These are phyloP conservation scores for Colletotrichum coccodes DNA, from an alignment of 2,329 filamentous ascomycete genomes.

Conservation along the genomic window DNA sequence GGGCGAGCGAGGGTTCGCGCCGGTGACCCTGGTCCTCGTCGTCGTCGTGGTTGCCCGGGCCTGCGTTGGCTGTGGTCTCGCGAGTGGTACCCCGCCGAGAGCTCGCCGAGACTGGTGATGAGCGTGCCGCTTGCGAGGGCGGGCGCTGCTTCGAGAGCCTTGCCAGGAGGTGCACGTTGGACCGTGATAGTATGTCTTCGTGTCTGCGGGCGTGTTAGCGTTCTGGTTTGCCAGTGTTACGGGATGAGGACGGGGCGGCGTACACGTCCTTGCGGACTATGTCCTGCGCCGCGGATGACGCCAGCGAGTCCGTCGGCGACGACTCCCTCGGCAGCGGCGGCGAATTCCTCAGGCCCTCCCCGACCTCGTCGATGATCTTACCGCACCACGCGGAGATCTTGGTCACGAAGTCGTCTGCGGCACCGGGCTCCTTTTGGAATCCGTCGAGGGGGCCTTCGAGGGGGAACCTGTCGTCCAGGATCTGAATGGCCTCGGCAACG, in stretches of 20 bases:
- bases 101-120: background rate
- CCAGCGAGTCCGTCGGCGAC: constrained; percentile 19
- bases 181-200: constrained; percentile 11
- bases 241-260: background rate
- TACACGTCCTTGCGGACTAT: constrained; percentile 24
- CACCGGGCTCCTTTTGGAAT: background rate
- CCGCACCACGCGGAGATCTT: constrained; percentile 1
- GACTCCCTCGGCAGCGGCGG: background rate
- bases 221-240: background rate
- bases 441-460: background rate
- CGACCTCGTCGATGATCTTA: constrained; percentile 14
- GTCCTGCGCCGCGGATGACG: background rate
- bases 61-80: background rate
- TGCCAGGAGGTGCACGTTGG: constrained; percentile 18
- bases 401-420: background rate
- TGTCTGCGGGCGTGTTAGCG: constrained; percentile 6
- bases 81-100: background rate
- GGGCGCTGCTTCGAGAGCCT: background rate
- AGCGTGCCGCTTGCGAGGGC: background rate
- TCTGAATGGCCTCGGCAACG: constrained; percentile 19
- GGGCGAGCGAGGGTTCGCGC: constrained; percentile 1
- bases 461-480: constrained; percentile 9
- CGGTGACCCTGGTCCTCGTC: background rate
- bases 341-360: background rate
- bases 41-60: background rate